A percentile compares a stretch with the other conserved stretches of the same genome.
Conservation (phyloP, 169 alveolate species). For the Plasmodium vivax region DNA sequence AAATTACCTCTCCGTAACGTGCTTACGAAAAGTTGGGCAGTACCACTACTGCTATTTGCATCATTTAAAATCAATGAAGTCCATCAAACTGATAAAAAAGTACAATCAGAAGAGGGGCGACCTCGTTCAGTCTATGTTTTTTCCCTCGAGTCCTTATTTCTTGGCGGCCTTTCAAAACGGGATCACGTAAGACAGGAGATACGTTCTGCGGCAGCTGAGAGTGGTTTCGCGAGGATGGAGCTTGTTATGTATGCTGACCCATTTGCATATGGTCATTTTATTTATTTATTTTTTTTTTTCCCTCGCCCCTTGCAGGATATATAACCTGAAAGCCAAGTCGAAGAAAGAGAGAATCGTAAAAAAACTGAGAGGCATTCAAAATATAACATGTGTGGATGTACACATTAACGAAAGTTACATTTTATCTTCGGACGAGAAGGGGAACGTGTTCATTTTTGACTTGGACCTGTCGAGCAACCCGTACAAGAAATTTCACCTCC, state of each 20-base stretch:
- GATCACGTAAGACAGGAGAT: constrained; percentile 51
- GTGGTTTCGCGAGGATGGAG: background rate
- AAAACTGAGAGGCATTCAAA: constrained; percentile 58
- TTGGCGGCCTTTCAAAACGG: constrained; percentile 61
- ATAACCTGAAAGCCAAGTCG: constrained; percentile 39
- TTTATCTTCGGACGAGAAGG: constrained; percentile 37
- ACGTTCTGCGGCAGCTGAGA: background rate
- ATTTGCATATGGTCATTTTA: background rate
- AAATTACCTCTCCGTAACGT: constrained; percentile 71
- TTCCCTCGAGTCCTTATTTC: constrained; percentile 56
- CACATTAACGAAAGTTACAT: constrained; percentile 66
- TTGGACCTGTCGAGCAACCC: constrained; percentile 62
- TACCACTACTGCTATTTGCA: constrained; percentile 63
- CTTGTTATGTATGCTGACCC: background rate
- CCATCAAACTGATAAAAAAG: constrained; percentile 67
- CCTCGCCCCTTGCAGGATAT: constrained; percentile 9
- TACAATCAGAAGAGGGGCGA: constrained; percentile 72
- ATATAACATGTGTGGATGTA: constrained; percentile 70
- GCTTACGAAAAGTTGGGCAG: constrained; percentile 62
- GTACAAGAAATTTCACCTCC: constrained; percentile 70
- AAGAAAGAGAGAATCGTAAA: constrained; percentile 48
- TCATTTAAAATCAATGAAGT: constrained; percentile 67
- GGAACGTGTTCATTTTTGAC: constrained; percentile 69
- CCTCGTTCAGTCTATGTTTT: constrained; percentile 61
- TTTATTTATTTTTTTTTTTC: background rate